Evolutionary conservation across 306 rosid genomes (phyloP), one percentile per base, ranked within the genome.

Genomic region (Ziziphus jujuba): DNA sequence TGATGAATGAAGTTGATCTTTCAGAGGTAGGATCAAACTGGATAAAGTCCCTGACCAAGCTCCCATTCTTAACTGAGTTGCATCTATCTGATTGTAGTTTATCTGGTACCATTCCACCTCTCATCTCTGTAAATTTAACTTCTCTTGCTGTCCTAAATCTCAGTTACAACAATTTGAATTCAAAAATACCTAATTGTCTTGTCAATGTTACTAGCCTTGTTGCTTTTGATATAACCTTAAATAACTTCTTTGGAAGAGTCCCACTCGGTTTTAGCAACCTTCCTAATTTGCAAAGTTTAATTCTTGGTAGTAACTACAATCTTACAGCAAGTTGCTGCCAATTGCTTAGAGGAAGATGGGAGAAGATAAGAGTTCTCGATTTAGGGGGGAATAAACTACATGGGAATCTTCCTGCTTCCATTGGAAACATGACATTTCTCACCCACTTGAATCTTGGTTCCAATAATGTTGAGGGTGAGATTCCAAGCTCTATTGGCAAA

Each of bases 391-490:
- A 56, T 52, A 59, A 49, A 9, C 6, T 85, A 23, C 71, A 82
- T 59, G 85, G 80, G 14, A 43, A 59, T 53, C 76, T 77, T 66
- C 84, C 82, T 14, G 33, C 70, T 49, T 71, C 80, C 56, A 2
- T 75, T 24, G 85, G 82, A 66, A 85, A 85, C 75, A 23, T 80
- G 71, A 77, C 79, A 52, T 11, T 74, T 63, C 87, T 82, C 33
- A 33, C 61, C 50, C 0, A 36, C 28, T 69, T 80, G 23, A 65
- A 70, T 62, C 71, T 82, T 56, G 21, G 5, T 4, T 0, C 0
- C 20, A 80, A 85, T 43, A 22, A 51, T 24, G 16, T 77, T 5
- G 43, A 66, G 31, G 87, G 82, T 44, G 69, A 66, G 43, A 72
- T 85, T 77, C 79, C 71, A 11, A 73, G 80, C n/a, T n/a, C n/a